Base-by-base conservation (phyloP, 371 early-diverging fungal genomes). In the Lichtheimia ramosa region DNA sequence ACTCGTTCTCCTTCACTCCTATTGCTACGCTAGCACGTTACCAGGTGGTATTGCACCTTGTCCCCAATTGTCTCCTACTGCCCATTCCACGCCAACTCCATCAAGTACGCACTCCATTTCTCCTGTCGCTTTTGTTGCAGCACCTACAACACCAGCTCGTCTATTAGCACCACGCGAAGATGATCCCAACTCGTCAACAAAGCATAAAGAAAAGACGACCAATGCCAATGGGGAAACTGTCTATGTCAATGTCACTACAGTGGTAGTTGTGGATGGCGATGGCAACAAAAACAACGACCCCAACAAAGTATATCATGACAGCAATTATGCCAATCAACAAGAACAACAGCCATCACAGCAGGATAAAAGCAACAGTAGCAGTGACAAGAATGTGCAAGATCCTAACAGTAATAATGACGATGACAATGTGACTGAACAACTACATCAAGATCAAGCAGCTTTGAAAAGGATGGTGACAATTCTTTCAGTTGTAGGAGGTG, bases 371-470 rank as follows among this genome's bases (percentile, higher is more conserved):
- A 27, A 27, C 7, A 27, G 4, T 4, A 27, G 20, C 16, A 24
- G 5, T 14, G 24, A 15, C 18, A 16, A 55, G 21, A 20, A 53
- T 25, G 43, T 42, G 27, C 14, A 24, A 18, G 43, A 55, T 18
- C 56, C 56, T 27, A 48, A 57, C 27, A 42, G 28, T 13, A 46
- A 16, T 21, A 56, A 21, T 10, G 43, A 59, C 28, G 51, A 60
- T 23, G 43, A 14, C 15, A 52, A 48, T 20, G 25, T 65, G 1
- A 59, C 43, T 14, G 59, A 56, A 13, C 65, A 65, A 23, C 53
- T 65, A 21, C 41, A 55, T 27, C 59, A 65, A 21, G 65, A 65
- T 50, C 65, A 65, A 23, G 57, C 43, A 5, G 65, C 65, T 18
- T 53, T 65, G 10, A 46, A 52, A 20, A 56, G 65, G 5, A 65